These are phyloP conservation scores for Candida corydali DNA, from an alignment of 805 yeast genomes.

Conservation along the genomic window DNA sequence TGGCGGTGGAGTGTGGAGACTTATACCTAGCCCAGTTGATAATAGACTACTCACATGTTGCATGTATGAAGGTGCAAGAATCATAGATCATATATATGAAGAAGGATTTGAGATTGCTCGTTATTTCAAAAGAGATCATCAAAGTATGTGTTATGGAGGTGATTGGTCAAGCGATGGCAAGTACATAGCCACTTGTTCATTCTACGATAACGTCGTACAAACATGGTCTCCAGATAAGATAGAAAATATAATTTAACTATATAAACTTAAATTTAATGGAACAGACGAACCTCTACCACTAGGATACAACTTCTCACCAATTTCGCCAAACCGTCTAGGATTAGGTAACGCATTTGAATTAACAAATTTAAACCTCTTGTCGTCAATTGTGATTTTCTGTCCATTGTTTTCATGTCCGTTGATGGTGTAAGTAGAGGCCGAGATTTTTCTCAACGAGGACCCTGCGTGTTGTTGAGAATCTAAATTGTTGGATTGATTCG, in stretches of 20 bases:
- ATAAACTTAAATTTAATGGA: constrained; percentile 60
- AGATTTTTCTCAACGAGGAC: constrained; percentile 52
- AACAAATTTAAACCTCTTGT: constrained; percentile 62
- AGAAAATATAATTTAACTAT: constrained; percentile 9
- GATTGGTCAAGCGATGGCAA: constrained; percentile 63
- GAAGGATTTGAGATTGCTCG: constrained; percentile 27
- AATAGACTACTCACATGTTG: constrained; percentile 72
- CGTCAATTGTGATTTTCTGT: constrained; percentile 55
- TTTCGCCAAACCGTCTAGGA: constrained; percentile 68
- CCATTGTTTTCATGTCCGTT: constrained; percentile 22
- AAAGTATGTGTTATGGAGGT: constrained; percentile 94
- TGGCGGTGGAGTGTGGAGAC: constrained; percentile 96
- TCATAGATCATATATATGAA: constrained; percentile 33
- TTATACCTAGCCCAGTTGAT: constrained; percentile 56
- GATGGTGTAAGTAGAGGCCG: constrained; percentile 64
- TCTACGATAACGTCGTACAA: constrained; percentile 82
- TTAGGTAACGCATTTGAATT: constrained; percentile 72
- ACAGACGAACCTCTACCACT: constrained; percentile 94
- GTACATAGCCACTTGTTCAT: constrained; percentile 76
- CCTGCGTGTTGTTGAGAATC: constrained; percentile 46
- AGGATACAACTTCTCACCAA: constrained; percentile 70
- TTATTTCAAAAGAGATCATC: constrained; percentile 65
- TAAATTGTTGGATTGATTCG: constrained; percentile 17
- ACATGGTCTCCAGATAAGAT: constrained; percentile 47
- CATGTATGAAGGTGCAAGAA: constrained; percentile 92